Evolutionary conservation across 139 green algal genomes (phyloP).

Genomic region (Ostreobium quekettii): DNA sequence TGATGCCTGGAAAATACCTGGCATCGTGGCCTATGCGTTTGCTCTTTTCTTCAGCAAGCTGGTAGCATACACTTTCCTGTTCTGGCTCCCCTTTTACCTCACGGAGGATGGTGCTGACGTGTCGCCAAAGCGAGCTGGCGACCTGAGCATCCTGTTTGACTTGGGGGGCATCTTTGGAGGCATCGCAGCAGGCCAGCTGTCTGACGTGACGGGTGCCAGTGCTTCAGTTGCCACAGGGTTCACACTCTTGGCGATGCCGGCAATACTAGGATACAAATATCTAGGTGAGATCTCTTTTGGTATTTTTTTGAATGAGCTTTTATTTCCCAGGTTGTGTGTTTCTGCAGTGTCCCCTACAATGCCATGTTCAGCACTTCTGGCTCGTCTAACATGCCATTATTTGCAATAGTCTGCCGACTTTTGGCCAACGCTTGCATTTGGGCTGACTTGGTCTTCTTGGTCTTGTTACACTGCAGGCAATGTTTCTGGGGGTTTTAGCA

Average conservation of each 20-base stretch:
- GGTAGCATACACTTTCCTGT: constrained; percentile 96
- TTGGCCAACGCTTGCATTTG: too few species aligned
- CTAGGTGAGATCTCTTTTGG: constrained; percentile 40
- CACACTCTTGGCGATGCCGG: constrained; percentile 68
- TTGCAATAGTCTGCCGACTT: too few species aligned
- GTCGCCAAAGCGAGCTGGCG: constrained; percentile 65
- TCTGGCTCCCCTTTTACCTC: constrained; percentile 98
- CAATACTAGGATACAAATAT: constrained; percentile 70
- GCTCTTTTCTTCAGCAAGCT: constrained; percentile 97
- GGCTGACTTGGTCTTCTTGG: too few species aligned
- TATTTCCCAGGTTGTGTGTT: constrained; percentile 71
- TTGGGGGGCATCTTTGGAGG: constrained; percentile 83
- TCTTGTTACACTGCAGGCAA: too few species aligned
- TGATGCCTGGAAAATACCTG: constrained; percentile 81
- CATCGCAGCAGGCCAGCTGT: constrained; percentile 76
- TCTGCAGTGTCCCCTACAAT: too few species aligned
- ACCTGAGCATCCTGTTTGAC: constrained; percentile 87
- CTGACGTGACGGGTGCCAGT: constrained; percentile 56
- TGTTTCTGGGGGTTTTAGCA: too few species aligned
- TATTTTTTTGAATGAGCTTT: constrained; percentile 80
- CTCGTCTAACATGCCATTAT: too few species aligned
- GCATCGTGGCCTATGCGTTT: constrained; percentile 77
- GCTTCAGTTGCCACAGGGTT: constrained; percentile 66
- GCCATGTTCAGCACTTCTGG: too few species aligned
- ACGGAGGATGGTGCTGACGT: too few species aligned